These are phyloP conservation scores for Xerocomellus dryophilus DNA, from an alignment of 768 basidiomycete genomes.

Conservation along the genomic window DNA sequence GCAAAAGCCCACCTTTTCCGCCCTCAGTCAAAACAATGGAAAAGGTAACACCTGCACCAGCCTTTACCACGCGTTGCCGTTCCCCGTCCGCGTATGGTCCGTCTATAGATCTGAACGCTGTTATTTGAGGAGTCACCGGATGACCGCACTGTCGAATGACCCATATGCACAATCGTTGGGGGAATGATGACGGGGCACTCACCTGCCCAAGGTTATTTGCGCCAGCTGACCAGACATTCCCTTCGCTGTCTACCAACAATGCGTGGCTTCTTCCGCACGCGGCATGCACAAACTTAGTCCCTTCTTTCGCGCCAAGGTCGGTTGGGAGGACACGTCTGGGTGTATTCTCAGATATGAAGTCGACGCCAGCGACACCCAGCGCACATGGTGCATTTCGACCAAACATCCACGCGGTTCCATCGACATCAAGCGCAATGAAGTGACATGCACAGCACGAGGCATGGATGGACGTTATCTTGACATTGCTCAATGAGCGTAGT, in stretches of 20 bases:
- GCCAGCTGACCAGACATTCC: constrained; percentile 81
- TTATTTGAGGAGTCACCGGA: constrained; percentile 57
- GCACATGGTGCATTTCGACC: constrained; percentile 75
- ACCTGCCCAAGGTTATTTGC: constrained; percentile 82
- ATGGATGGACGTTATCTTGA: constrained; percentile 69
- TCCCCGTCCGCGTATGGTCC: constrained; percentile 57
- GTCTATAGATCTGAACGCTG: constrained; percentile 60
- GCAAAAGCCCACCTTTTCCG: constrained; percentile 61
- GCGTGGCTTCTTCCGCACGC: constrained; percentile 83
- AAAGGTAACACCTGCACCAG: constrained; percentile 80
- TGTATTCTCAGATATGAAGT: constrained; percentile 68
- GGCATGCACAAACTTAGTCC: constrained; percentile 70
- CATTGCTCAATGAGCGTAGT: constrained; percentile 81
- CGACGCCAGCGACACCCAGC: constrained; percentile 57
- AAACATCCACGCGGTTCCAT: constrained; percentile 86
- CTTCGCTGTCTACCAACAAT: constrained; percentile 77
- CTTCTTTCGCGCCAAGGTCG: constrained; percentile 57
- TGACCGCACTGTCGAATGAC: constrained; percentile 62
- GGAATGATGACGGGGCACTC: constrained; percentile 17
- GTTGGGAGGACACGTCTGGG: constrained; percentile 58
- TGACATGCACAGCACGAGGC: constrained; percentile 76
- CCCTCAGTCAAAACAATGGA: constrained; percentile 76
- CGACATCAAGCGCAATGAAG: constrained; percentile 66
- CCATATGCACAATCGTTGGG: background rate
- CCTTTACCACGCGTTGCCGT: constrained; percentile 65